phyloP scores from a whole-genome alignment of 495 filamentous ascomycete genomes.

The Cenococcum geophilum region DNA sequence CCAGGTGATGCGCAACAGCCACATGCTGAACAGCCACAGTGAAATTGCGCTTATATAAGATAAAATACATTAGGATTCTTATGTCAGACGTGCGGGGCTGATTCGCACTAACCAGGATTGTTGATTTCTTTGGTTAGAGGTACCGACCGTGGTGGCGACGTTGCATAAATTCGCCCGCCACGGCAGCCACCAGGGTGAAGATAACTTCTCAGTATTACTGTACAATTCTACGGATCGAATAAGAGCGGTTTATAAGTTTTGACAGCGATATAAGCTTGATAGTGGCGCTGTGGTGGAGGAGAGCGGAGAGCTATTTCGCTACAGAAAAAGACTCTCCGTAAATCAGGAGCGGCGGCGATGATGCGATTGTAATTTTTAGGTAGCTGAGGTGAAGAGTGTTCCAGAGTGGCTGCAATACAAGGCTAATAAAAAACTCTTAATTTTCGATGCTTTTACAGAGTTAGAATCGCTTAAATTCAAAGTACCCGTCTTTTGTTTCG shows the following conservation, averaged over 20 bases:
- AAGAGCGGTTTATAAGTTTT: not conserved
- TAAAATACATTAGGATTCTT: not conserved
- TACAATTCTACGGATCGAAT: not conserved
- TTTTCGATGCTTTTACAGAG: no score
- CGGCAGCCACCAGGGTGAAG: not conserved
- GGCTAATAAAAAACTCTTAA: no score
- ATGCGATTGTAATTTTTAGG: not conserved
- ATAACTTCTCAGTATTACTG: not conserved
- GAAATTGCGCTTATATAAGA: not conserved
- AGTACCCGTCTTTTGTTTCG: no score
- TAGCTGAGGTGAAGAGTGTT: no score
- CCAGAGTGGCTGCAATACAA: no score
- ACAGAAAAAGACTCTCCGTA: not conserved
- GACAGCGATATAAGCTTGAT: not conserved
- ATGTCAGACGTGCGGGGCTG: not conserved
- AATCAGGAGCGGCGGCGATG: not conserved
- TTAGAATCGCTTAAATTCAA: no score
- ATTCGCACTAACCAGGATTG: not conserved
- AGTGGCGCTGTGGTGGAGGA: not conserved
- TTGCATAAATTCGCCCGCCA: not conserved
- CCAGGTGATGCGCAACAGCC: no score
- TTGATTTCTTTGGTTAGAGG: constrained; percentile 4
- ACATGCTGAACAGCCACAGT: no score
- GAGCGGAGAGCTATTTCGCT: not conserved
- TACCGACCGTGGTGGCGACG: not conserved